Base-by-base conservation (phyloP, 2,329 filamentous ascomycete species). In the Coleophoma cylindrospora region DNA sequence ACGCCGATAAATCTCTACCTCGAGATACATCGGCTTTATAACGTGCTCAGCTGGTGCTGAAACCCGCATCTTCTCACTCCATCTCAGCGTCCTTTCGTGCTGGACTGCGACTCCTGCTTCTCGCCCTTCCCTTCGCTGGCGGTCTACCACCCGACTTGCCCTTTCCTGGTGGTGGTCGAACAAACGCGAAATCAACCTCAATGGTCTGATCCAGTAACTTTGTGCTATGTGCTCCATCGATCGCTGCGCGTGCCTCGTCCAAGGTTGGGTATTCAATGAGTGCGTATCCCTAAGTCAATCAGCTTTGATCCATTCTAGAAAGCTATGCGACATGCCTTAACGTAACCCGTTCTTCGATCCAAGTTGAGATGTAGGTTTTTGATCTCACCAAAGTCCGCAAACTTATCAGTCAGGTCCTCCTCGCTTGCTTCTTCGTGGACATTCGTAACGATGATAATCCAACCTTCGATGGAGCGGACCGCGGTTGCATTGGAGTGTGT, bases 381-480 rank as follows among this genome's bases (percentile, higher is more conserved):
- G 63, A 94, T 89, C 70, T 92, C 87, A 60, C 89, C 89, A 64
- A 80, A 94, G 61, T 94, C 89, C 62, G 83, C 86, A 67, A 94
- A 94, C 67, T 83, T 78, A 67, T 94, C 89, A 62, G 87, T 86
- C 50, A 94, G 68, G 43, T 88, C 84, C 72, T 94, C 89, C 70
- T 94, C 89, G 60, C 86, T 87, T 45, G 89, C 87, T 68, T 94
- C 89, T 66, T 94, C 89, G 72, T 94, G 89, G 34, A 94, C 86
- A 64, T 94, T 94, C 47, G 88, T 91, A 57, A 89, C 88, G 55
- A 90, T 83, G 63, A 94, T 76, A 68, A 94, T 94, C 89, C 89
- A 94, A 60, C 89, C 89, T 70, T 94, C 89, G 64, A 94, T 91
- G 49, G 86, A 91, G 61, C 89, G 87, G 52, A 94, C 89, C 21